Percentiles rank a stretch among this genome's conserved stretches.
Conservation (phyloP, 768 basidiomycete genomes). For the Termitomyces sp. region DNA sequence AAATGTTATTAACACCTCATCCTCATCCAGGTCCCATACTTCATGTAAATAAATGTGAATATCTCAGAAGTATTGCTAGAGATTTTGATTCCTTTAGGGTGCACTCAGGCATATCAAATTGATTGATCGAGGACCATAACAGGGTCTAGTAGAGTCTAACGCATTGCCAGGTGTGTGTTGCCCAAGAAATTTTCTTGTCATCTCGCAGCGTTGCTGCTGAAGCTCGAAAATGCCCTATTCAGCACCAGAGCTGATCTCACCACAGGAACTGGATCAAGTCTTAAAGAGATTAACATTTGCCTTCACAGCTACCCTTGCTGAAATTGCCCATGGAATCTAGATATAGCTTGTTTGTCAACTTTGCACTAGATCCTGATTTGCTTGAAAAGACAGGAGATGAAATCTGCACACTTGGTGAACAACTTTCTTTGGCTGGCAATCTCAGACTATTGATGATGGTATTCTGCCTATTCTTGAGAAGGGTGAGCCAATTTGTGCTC, state of each 20-base stretch:
- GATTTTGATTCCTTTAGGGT: background rate
- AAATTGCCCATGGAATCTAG: background rate
- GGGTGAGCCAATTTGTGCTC: background rate
- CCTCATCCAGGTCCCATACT: background rate
- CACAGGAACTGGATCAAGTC: background rate
- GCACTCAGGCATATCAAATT: background rate
- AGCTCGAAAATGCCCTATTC: background rate
- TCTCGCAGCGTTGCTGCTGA: too few species aligned
- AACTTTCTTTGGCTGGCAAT: slow-evolving; percentile 1
- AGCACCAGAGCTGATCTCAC: background rate
- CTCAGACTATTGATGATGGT: background rate
- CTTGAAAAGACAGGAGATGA: slow-evolving; percentile 1
- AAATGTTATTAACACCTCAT: background rate
- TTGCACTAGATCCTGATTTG: background rate
- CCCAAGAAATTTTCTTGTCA: background rate
- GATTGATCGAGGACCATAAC: background rate
- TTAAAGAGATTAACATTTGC: background rate
- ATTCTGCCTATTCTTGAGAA: background rate
- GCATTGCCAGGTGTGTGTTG: background rate
- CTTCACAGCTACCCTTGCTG: background rate
- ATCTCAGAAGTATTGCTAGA: too few species aligned
- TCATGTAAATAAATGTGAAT: background rate
- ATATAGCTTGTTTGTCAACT: background rate
- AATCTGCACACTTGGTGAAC: background rate
- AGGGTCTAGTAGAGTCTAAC: background rate